Percentiles rank a stretch among this genome's conserved stretches.
Evolutionary conservation across 2,329 filamentous ascomycete genomes (phyloP).

Genomic region (Aspergillus brunneoviolaceus): DNA sequence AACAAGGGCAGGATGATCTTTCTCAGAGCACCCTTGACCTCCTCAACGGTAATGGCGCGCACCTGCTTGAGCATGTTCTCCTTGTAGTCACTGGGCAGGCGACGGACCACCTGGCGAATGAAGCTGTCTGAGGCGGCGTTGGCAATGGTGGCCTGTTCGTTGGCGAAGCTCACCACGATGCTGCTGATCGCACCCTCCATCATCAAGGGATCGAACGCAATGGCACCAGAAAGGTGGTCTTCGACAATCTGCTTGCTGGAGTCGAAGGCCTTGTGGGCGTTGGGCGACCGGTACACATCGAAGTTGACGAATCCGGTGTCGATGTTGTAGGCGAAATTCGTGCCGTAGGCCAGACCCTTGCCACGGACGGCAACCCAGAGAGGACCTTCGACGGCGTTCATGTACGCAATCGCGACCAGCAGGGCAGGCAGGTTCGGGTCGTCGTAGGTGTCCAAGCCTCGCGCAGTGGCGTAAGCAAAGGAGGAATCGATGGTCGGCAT

Average conservation of each 20-base stretch:
- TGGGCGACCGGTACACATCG: constrained; percentile 84
- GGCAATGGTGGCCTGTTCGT: constrained; percentile 83
- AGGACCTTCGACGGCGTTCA: constrained; percentile 90
- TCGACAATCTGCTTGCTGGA: constrained; percentile 73
- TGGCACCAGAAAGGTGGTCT: constrained; percentile 69
- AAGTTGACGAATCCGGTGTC: constrained; percentile 81
- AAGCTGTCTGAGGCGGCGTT: constrained; percentile 82
- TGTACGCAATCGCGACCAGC: constrained; percentile 84
- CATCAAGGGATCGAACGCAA: constrained; percentile 73
- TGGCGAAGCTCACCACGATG: constrained; percentile 82
- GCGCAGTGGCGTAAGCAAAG: constrained; percentile 73
- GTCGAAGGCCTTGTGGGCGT: constrained; percentile 80
- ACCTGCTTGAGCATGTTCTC: constrained; percentile 75
- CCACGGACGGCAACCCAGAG: constrained; percentile 92
- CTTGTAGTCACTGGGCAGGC: constrained; percentile 74
- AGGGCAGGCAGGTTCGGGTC: constrained; percentile 79
- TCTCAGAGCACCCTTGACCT: constrained; percentile 72
- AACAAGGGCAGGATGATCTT: constrained; percentile 80
- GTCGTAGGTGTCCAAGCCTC: constrained; percentile 71
- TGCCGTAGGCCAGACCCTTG: constrained; percentile 88
- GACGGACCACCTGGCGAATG: constrained; percentile 74
- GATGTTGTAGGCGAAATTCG: constrained; percentile 72
- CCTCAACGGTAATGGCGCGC: constrained; percentile 69
- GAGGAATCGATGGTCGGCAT: constrained; percentile 93
- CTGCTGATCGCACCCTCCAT: constrained; percentile 88